phyloP scores from a whole-genome alignment of 176 grass and related monocot species.

The Aegilops umbellulata region DNA sequence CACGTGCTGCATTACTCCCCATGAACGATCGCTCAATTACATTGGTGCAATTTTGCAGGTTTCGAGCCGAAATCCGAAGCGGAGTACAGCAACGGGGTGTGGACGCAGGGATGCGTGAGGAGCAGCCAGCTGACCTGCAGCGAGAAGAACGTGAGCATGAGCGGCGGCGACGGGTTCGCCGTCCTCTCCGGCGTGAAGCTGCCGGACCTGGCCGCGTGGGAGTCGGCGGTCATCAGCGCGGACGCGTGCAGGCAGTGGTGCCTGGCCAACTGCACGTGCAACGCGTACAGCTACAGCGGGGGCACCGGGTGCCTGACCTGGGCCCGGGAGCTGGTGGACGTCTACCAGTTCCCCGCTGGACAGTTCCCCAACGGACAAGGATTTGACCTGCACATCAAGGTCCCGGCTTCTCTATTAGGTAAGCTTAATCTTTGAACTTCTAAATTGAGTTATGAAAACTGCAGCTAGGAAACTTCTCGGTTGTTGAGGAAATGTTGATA shows the following conservation, averaged over 20 bases:
- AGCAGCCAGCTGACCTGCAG: slow-evolving; percentile 34
- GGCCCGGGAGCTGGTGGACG: slow-evolving; percentile 65
- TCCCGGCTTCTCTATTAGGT: slow-evolving; percentile 55
- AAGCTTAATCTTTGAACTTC: background rate
- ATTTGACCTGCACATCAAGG: slow-evolving; percentile 58
- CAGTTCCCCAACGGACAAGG: slow-evolving; percentile 48
- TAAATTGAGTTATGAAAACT: background rate
- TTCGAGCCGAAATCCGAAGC: slow-evolving; percentile 34
- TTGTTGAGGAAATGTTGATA: background rate
- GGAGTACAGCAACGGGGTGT: slow-evolving; percentile 42
- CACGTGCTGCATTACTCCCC: no score
- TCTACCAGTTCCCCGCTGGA: slow-evolving; percentile 57
- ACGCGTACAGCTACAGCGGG: slow-evolving; percentile 49
- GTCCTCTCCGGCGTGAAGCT: slow-evolving; percentile 59
- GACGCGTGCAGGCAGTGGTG: slow-evolving; percentile 46
- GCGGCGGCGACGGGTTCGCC: slow-evolving; percentile 42
- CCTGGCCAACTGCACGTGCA: slow-evolving; percentile 67
- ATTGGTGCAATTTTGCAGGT: background rate
- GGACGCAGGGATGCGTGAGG: slow-evolving; percentile 59
- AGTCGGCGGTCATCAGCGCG: slow-evolving; percentile 12
- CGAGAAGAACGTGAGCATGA: slow-evolving; percentile 21
- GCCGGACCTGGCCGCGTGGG: slow-evolving; percentile 60
- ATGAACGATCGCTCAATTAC: no score
- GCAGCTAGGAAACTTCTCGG: background rate
- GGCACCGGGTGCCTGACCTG: slow-evolving; percentile 64